Conservation (phyloP, 805 yeast genomes). For the Lipomyces spencermartinsiae region DNA sequence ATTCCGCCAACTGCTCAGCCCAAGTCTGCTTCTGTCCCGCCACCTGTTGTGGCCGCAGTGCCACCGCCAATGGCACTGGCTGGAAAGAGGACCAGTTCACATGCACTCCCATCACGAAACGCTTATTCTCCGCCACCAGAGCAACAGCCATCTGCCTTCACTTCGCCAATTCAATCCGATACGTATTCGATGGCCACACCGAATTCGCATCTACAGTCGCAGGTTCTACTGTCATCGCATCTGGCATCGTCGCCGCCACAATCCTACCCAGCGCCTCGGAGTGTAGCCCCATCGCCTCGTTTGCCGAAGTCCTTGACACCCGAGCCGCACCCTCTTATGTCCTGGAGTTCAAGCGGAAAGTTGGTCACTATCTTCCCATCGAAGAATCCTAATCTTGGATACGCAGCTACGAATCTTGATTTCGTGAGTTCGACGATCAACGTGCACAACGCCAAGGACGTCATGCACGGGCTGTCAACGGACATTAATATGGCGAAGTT, state of each 20-base stretch:
- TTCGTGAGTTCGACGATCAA: slow-evolving; percentile 45
- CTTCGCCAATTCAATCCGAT: not conserved
- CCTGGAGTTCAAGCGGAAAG: slow-evolving; percentile 61
- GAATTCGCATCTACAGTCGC: not conserved
- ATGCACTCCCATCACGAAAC: not conserved
- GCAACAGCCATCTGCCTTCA: not conserved
- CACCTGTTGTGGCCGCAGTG: slow-evolving; percentile 18
- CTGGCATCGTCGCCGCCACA: not conserved
- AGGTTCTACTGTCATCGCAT: not conserved
- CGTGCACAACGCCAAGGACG: slow-evolving; percentile 43
- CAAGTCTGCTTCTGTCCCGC: slow-evolving; percentile 11
- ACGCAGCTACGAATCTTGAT: slow-evolving; percentile 46
- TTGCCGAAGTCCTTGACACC: slow-evolving; percentile 7
- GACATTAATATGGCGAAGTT: slow-evolving; percentile 50
- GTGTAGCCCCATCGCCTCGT: slow-evolving; percentile 7
- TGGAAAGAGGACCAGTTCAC: slow-evolving; percentile 5
- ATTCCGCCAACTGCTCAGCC: slow-evolving; percentile 17
- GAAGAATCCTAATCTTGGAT: slow-evolving; percentile 25
- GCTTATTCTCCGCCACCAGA: not conserved
- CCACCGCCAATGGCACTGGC: slow-evolving; percentile 12
- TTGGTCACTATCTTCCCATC: slow-evolving; percentile 56
- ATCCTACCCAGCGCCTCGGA: not conserved
- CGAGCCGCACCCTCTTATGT: slow-evolving; percentile 61
- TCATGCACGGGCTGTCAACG: slow-evolving; percentile 40
- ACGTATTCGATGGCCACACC: not conserved